phyloP scores from a whole-genome alignment of 2,329 filamentous ascomycete genomes.

The Beauveria brongniartii region DNA sequence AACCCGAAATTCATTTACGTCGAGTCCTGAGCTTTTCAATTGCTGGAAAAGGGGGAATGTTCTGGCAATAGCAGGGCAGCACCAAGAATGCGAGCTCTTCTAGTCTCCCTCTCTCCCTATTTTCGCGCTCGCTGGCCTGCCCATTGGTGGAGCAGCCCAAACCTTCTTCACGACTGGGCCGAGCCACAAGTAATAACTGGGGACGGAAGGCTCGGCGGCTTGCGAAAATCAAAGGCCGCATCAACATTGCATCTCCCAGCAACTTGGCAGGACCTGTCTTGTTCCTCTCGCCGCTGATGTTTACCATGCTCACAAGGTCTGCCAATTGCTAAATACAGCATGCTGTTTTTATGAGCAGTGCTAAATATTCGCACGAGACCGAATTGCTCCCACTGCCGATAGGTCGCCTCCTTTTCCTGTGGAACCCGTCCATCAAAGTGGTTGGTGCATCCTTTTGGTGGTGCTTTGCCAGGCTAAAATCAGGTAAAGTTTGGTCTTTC shows the following conservation, averaged over 20 bases:
- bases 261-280: no score
- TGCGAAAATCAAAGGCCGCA: not conserved
- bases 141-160: not conserved
- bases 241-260: no score
- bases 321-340: no score
- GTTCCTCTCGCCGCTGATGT: no score
- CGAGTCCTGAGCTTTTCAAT: no score
- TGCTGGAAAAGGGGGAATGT: no score
- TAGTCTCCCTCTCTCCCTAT: not conserved
- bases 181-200: conserved; percentile 4
- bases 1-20: no score
- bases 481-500: not conserved
- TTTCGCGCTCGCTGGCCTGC: not conserved
- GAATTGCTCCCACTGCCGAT: no score
- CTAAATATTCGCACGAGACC: no score
- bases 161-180: not conserved
- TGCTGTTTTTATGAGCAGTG: no score
- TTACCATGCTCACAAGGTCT: no score
- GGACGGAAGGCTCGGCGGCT: not conserved
- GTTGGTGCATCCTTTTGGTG: not conserved
- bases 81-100: not conserved
- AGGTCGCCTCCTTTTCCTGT: not conserved
- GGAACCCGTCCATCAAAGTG: not conserved
- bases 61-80: not conserved
- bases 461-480: not conserved